Conservation (phyloP, 2,329 filamentous ascomycete species). For the Verticillium zaregamsianum region DNA sequence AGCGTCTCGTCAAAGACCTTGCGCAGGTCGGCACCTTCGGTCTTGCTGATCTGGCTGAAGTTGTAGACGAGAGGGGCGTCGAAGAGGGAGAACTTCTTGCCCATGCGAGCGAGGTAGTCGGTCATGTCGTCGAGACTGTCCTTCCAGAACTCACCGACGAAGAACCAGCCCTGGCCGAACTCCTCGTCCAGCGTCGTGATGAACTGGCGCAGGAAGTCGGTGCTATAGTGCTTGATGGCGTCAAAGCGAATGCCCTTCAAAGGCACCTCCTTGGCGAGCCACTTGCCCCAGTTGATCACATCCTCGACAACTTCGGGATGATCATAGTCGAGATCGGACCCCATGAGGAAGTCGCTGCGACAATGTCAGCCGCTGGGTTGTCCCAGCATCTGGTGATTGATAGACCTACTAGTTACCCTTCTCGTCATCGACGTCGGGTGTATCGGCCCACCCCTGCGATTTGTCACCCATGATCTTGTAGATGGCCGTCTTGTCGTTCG, state of each 20-base stretch:
- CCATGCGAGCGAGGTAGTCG: constrained; percentile 36
- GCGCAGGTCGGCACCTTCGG: constrained; percentile 55
- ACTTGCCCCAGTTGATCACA: constrained; percentile 62
- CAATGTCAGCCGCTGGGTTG: constrained; percentile 37
- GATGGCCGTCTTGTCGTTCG: constrained; percentile 56
- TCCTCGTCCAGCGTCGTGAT: constrained; percentile 50
- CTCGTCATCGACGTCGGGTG: constrained; percentile 53
- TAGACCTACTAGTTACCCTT: constrained; percentile 57
- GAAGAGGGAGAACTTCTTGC: constrained; percentile 57
- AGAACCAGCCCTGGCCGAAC: constrained; percentile 31
- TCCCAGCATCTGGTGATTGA: constrained; percentile 33
- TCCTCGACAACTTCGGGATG: constrained; percentile 61
- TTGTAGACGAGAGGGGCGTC: constrained; percentile 67
- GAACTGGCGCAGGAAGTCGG: constrained; percentile 63
- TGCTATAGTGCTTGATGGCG: constrained; percentile 68
- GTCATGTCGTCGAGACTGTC: constrained; percentile 29
- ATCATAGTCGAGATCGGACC: constrained; percentile 63
- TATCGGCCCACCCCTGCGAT: constrained; percentile 60
- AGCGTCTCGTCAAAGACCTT: constrained; percentile 58
- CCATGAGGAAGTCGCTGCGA: constrained; percentile 61
- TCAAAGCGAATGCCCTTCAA: constrained; percentile 67
- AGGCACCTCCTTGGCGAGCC: constrained; percentile 58
- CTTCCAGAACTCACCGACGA: constrained; percentile 35
- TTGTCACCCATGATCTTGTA: constrained; percentile 61
- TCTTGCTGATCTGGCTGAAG: constrained; percentile 57